Conservation (phyloP, 768 basidiomycete species). For the Gelatoporia subvermispora region DNA sequence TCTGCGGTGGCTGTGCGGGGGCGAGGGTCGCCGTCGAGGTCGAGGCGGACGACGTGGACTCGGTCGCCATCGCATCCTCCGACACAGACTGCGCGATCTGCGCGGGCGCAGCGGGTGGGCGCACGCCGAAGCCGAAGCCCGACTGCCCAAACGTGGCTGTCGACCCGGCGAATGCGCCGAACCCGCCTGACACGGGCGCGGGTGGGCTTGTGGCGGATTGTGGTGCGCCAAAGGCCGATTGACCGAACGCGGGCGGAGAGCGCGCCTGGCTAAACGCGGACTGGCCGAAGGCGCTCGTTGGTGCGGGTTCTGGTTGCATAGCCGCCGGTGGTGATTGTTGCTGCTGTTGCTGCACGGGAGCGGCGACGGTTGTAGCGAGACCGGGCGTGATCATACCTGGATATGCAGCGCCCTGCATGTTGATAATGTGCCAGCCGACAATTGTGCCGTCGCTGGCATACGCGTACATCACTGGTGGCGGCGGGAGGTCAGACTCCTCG, state of each 20-base stretch:
- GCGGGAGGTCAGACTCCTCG: constrained; percentile 37
- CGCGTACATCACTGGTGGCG: constrained; percentile 64
- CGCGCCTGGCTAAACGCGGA: constrained; percentile 15
- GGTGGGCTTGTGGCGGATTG: constrained; percentile 6
- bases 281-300: constrained; percentile 3
- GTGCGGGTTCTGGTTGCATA: neutral
- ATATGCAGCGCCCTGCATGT: constrained; percentile 49
- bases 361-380: constrained; percentile 7
- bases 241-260: constrained; percentile 7
- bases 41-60: neutral
- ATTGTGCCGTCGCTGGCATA: constrained; percentile 79
- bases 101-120: neutral
- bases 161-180: constrained; percentile 19
- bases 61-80: constrained; percentile 10
- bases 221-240: neutral
- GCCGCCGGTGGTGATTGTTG: constrained; percentile 1
- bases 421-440: constrained; percentile 67
- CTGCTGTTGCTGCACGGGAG: constrained; percentile 1
- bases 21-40: neutral
- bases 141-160: constrained; percentile 20
- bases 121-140: constrained; percentile 9
- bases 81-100: constrained; percentile 7
- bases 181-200: constrained; percentile 10
- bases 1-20: constrained; percentile 5
- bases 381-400: constrained; percentile 42